Evolutionary conservation across 2,329 filamentous ascomycete species (phyloP), one percentile per base, ranked within the genome.

Genomic region (Sclerotinia sclerotiorum): DNA sequence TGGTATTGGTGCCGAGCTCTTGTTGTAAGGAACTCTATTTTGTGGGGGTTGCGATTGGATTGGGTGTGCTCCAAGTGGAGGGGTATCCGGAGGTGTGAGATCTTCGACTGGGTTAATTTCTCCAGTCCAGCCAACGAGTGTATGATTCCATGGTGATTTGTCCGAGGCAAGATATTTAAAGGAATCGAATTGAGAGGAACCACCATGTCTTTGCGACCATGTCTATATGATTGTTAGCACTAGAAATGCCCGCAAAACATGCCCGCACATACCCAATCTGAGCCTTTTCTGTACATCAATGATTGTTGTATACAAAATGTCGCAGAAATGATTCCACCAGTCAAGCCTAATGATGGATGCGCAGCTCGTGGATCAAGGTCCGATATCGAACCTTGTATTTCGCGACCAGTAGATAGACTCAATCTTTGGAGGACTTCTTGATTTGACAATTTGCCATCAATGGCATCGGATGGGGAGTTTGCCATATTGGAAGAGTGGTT

Each of bases 81-180:
- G 83, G 0, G 82, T 83, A 66, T 80, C 79, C 24, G 83, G 82
- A 2, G 84, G 80, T 6, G 83, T 82, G 17, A 81, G 72, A 27
- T 79, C 76, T 56, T 85, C 82, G 52, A 83, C 80, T 5, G 79
- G 81, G 68, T 89, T 86, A 69, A 94, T 90, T 79, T 98, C 94
- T 69, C 94, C 94, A 3, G 94, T 97, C 94, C 94, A 98, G 57
- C 93, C 94, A 65, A 98, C 91, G 7, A 97, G 86, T 0, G 90
- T 95, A 81, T 97, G 94, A 75, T 93, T 92, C 94, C 94, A 98
- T 27, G 90, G 88, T 2, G 90, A 89, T 55, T 90, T 85, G 68
- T 90, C 84, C n/a, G 93, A 96, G 4, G 93, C 92, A 56, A 98
- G 87, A 79, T 96, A 90, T 68, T 90, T 87, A 76, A 98, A 93